phyloP scores from a whole-genome alignment of 208 protist genomes.

The Trichomonas tenax region DNA sequence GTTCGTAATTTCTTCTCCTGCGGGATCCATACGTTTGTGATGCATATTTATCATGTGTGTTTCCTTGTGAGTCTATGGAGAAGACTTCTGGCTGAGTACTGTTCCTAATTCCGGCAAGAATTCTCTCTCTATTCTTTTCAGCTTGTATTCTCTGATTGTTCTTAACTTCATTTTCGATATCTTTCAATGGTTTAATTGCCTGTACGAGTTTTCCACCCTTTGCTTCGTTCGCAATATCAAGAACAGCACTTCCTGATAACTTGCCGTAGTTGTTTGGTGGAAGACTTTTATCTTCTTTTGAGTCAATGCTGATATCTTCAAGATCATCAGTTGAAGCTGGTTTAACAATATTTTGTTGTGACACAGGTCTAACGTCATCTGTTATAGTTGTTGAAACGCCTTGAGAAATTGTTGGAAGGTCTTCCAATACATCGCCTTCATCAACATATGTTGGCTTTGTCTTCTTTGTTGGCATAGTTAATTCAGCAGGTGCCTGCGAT shows the following conservation, averaged over 20 bases:
- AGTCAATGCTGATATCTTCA: not conserved
- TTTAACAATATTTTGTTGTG: not conserved
- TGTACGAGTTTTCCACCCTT: not conserved
- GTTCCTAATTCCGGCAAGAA: not conserved
- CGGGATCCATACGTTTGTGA: not conserved
- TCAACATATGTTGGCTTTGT: not conserved
- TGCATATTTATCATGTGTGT: not conserved
- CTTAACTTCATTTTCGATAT: not conserved
- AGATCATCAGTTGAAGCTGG: not conserved
- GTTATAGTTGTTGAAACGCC: not conserved
- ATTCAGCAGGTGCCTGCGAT: not conserved
- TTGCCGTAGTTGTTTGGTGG: not conserved
- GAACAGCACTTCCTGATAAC: not conserved
- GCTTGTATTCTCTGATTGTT: not conserved
- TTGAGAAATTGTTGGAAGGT: not conserved
- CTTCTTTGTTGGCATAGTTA: not conserved
- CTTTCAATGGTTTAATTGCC: not conserved
- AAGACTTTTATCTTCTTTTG: not conserved
- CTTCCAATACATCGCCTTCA: not conserved
- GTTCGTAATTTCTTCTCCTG: not conserved
- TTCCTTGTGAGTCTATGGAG: not conserved
- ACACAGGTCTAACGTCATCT: not conserved
- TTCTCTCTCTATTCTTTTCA: not conserved
- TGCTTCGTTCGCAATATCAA: not conserved
- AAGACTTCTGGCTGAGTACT: not conserved